A percentile compares a stretch with the other conserved stretches of the same genome.
phyloP scores from a whole-genome alignment of 2,329 filamentous ascomycete species.

The Zasmidium cellare region DNA sequence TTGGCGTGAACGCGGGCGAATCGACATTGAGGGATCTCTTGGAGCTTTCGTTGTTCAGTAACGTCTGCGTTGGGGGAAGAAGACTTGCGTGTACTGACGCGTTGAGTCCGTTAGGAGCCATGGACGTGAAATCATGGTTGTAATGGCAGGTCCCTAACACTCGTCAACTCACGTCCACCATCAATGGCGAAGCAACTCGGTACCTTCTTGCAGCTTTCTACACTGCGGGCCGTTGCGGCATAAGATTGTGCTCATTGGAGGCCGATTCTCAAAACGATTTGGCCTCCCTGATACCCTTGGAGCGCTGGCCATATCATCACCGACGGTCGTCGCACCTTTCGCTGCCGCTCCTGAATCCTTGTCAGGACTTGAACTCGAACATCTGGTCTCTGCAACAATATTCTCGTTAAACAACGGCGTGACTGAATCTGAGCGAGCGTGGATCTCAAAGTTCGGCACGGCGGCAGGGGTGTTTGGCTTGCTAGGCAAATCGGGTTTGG shows the following conservation, averaged over 20 bases:
- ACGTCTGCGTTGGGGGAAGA: slow-evolving; percentile 5
- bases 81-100: slow-evolving; percentile 18
- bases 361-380: neutral
- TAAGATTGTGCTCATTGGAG: slow-evolving; percentile 27
- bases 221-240: slow-evolving; percentile 38
- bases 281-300: slow-evolving; percentile 28
- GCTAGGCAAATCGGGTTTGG: neutral
- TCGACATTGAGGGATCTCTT: slow-evolving; percentile 90
- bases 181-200: slow-evolving; percentile 7
- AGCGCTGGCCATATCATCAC: slow-evolving; percentile 36
- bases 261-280: slow-evolving; percentile 31
- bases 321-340: neutral
- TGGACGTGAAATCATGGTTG: slow-evolving; percentile 34
- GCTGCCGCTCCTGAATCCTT: neutral
- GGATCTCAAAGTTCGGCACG: neutral
- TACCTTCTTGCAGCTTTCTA: slow-evolving; percentile 36
- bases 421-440: neutral
- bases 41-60: slow-evolving; percentile 16
- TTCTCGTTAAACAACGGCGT: neutral
- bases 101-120: slow-evolving; percentile 30
- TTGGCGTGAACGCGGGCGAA: slow-evolving; percentile 76
- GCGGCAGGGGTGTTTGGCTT: neutral
- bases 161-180: neutral
- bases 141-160: slow-evolving; percentile 34
- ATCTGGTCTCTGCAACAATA: neutral